These are phyloP conservation scores for Phoma sp. DNA, from an alignment of 2,329 filamentous ascomycete genomes.

Conservation along the genomic window DNA sequence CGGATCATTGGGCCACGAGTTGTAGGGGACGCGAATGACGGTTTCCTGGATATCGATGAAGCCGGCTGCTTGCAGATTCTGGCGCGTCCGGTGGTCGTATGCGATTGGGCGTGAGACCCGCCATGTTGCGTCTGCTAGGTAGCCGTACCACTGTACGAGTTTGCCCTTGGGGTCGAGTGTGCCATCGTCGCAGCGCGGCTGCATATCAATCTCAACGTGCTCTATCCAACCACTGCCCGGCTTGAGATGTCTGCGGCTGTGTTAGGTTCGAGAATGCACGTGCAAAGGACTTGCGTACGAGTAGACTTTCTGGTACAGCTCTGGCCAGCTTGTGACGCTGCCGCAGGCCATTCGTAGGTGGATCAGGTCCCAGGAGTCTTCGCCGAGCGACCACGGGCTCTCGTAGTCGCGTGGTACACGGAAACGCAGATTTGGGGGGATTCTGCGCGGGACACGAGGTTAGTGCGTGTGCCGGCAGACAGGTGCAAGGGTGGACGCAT, in stretches of 20 bases:
- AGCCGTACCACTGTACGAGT: slow-evolving; percentile 72
- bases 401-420: slow-evolving; percentile 77
- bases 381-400: slow-evolving; percentile 70
- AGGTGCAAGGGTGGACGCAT: slow-evolving; percentile 49
- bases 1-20: slow-evolving; percentile 71
- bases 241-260: slow-evolving; percentile 69
- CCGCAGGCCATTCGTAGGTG: slow-evolving; percentile 82
- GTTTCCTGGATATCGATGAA: slow-evolving; percentile 80
- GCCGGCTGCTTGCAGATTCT: slow-evolving; percentile 70
- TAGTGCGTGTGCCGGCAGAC: slow-evolving; percentile 39
- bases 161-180: slow-evolving; percentile 64
- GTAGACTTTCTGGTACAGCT: slow-evolving; percentile 73
- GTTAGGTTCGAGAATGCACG: slow-evolving; percentile 29
- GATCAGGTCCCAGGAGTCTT: slow-evolving; percentile 79
- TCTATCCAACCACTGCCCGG: slow-evolving; percentile 79
- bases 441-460: slow-evolving; percentile 57
- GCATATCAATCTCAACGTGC: slow-evolving; percentile 87
- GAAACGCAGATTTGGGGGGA: slow-evolving; percentile 72
- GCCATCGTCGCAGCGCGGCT: slow-evolving; percentile 73
- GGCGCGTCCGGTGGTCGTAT: slow-evolving; percentile 66
- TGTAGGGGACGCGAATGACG: slow-evolving; percentile 72
- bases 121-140: slow-evolving; percentile 71
- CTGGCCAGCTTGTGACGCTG: slow-evolving; percentile 76
- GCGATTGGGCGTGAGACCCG: slow-evolving; percentile 68
- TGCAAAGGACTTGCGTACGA: slow-evolving; percentile 55